Conservation (phyloP, 2,329 filamentous ascomycete species). For the Sphaerulina musiva region DNA sequence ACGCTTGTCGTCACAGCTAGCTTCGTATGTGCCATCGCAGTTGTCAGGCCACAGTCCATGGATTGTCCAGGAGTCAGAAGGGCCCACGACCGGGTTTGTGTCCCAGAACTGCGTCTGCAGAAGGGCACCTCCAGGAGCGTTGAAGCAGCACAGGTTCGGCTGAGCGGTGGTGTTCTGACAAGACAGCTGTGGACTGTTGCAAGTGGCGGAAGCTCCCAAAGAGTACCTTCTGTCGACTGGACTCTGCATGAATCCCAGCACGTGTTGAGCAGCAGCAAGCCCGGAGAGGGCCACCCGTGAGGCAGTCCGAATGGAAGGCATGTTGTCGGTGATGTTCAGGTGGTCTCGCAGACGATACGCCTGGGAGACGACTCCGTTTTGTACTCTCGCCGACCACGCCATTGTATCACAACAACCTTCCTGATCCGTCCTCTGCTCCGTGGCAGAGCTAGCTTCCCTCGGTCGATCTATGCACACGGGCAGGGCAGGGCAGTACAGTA, state of each 20-base stretch:
- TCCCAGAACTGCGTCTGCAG: conserved; percentile 77
- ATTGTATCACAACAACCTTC: conserved; percentile 9
- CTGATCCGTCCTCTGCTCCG: conserved; percentile 6
- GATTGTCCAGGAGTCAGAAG: conserved; percentile 64
- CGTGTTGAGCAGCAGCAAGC: conserved; percentile 25
- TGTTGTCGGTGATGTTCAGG: conserved; percentile 20
- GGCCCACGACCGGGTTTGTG: conserved; percentile 56
- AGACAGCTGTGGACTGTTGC: conserved; percentile 46
- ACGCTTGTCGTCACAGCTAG: conserved; percentile 57
- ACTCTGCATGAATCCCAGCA: conserved; percentile 22
- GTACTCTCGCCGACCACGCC: conserved; percentile 11
- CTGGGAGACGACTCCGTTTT: conserved; percentile 8
- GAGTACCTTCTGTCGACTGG: conserved; percentile 9
- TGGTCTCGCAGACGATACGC: conserved; percentile 2
- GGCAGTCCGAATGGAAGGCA: conserved; percentile 28
- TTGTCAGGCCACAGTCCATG: conserved; percentile 56
- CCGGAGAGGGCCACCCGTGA: conserved; percentile 28
- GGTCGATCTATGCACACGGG: not conserved
- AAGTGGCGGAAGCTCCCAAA: conserved; percentile 24
- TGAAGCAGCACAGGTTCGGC: conserved; percentile 67
- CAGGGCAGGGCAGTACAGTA: too few relatives aligned
- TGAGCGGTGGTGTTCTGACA: conserved; percentile 58
- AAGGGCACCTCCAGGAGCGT: conserved; percentile 63
- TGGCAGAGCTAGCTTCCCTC: not conserved
- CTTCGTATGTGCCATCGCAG: conserved; percentile 64